Conservation (phyloP, 805 yeast species). For the Yamadazyma kitorensis region DNA sequence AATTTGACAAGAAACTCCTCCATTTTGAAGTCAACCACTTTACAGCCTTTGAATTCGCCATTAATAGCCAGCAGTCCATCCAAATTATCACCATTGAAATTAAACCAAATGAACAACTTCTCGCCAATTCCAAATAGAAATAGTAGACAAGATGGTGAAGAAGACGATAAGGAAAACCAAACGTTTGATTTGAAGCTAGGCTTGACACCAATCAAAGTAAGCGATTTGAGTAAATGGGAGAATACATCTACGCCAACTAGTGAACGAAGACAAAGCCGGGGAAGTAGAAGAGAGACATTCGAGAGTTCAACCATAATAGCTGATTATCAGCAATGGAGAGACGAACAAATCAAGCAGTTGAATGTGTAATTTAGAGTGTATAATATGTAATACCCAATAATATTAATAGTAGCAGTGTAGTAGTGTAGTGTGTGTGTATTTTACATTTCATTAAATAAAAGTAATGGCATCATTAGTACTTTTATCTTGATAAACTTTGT, state of each 20-base stretch:
- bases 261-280: too few relatives aligned
- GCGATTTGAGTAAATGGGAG: slow-evolving; percentile 7
- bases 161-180: slow-evolving; percentile 12
- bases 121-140: too few relatives aligned
- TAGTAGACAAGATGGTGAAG: too few relatives aligned
- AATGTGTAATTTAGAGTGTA: slow-evolving; percentile 4
- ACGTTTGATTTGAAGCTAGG: slow-evolving; percentile 3
- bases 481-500: slow-evolving; percentile 9
- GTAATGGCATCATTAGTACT: slow-evolving; percentile 7
- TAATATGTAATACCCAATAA: neutral
- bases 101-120: slow-evolving; percentile 3
- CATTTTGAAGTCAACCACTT: neutral
- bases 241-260: slow-evolving; percentile 14
- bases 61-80: slow-evolving; percentile 6
- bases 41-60: slow-evolving; percentile 13
- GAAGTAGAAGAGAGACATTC: slow-evolving; percentile 16
- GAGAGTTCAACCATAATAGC: slow-evolving; percentile 41
- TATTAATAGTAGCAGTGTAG: neutral
- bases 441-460: slow-evolving; percentile 9
- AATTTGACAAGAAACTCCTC: neutral
- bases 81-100: slow-evolving; percentile 11
- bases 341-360: slow-evolving; percentile 30
- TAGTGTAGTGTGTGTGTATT: slow-evolving; percentile 1
- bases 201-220: slow-evolving; percentile 12
- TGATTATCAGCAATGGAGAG: slow-evolving; percentile 40